phyloP scores from a whole-genome alignment of 768 basidiomycete species.

The Termitomyces titanicus region DNA sequence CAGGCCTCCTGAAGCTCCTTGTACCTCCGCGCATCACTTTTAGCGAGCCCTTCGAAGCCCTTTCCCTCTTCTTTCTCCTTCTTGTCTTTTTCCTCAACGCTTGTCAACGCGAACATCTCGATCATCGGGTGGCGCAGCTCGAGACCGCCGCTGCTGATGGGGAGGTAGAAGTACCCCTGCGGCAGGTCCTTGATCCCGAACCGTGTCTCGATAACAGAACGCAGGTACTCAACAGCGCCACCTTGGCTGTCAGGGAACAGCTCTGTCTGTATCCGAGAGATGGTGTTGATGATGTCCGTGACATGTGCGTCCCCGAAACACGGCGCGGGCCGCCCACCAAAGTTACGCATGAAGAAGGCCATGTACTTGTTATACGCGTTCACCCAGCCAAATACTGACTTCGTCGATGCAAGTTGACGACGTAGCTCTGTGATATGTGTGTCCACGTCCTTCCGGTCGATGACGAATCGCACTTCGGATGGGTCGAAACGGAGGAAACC shows the following conservation, averaged over 20 bases:
- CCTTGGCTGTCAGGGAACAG: slow-evolving; percentile 20
- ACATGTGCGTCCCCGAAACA: slow-evolving; percentile 18
- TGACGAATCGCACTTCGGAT: slow-evolving; percentile 5
- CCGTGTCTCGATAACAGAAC: slow-evolving; percentile 19
- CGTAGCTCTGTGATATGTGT: slow-evolving; percentile 28
- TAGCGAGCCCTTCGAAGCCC: slow-evolving; percentile 15
- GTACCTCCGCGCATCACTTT: slow-evolving; percentile 22
- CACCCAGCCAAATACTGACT: slow-evolving; percentile 30
- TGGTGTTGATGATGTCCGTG: slow-evolving; percentile 23
- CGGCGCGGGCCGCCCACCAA: slow-evolving; percentile 24
- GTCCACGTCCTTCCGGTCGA: slow-evolving; percentile 27
- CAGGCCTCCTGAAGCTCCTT: slow-evolving; percentile 20
- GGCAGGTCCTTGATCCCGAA: neutral
- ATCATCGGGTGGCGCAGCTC: slow-evolving; percentile 32
- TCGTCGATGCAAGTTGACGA: slow-evolving; percentile 25
- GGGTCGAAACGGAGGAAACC: slow-evolving; percentile 17
- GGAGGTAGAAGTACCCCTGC: neutral
- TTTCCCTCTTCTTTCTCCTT: neutral
- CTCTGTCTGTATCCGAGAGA: slow-evolving; percentile 23
- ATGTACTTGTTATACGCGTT: slow-evolving; percentile 31
- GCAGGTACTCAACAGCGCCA: slow-evolving; percentile 20
- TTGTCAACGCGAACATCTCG: slow-evolving; percentile 29
- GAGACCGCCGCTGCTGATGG: slow-evolving; percentile 8
- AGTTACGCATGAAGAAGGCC: slow-evolving; percentile 27
- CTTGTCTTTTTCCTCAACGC: neutral